These are phyloP conservation scores for Ganoderma lucidum DNA, from an alignment of 1,284 basidiomycete genomes.

Conservation along the genomic window DNA sequence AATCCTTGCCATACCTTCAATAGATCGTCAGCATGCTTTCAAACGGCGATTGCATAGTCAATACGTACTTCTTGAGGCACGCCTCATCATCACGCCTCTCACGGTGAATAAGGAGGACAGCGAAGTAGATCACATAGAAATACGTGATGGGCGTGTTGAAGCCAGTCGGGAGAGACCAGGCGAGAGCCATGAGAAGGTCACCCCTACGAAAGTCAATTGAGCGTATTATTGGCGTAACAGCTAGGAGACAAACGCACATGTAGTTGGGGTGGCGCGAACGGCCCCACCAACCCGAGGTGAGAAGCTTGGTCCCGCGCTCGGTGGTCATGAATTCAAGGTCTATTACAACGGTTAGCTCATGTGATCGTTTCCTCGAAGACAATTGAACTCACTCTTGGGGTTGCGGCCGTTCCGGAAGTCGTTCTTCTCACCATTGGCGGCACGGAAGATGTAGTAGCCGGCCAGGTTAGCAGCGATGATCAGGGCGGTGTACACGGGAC, in stretches of 20 bases:
- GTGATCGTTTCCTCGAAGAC: not conserved
- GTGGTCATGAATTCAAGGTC: slow-evolving; percentile 89
- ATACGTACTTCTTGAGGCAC: slow-evolving; percentile 83
- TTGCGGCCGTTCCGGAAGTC: slow-evolving; percentile 94
- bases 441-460: slow-evolving; percentile 95
- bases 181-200: slow-evolving; percentile 89
- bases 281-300: slow-evolving; percentile 99
- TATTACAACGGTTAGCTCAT: slow-evolving; percentile 36
- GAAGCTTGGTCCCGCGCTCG: slow-evolving; percentile 86
- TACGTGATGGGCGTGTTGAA: slow-evolving; percentile 95
- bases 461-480: slow-evolving; percentile 76
- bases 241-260: slow-evolving; percentile 58
- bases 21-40: slow-evolving; percentile 20
- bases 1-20: slow-evolving; percentile 80
- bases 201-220: slow-evolving; percentile 56
- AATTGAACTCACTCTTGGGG: slow-evolving; percentile 78
- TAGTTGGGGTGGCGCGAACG: slow-evolving; percentile 94
- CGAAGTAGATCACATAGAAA: slow-evolving; percentile 94
- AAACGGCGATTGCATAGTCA: slow-evolving; percentile 5
- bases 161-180: slow-evolving; percentile 95
- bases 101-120: slow-evolving; percentile 90
- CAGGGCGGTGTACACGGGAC: slow-evolving; percentile 62
- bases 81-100: slow-evolving; percentile 93
- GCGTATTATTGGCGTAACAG: slow-evolving; percentile 6
- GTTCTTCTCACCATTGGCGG: slow-evolving; percentile 94